Conservation (phyloP, 306 rosid species). For the Cajanus cajan region DNA sequence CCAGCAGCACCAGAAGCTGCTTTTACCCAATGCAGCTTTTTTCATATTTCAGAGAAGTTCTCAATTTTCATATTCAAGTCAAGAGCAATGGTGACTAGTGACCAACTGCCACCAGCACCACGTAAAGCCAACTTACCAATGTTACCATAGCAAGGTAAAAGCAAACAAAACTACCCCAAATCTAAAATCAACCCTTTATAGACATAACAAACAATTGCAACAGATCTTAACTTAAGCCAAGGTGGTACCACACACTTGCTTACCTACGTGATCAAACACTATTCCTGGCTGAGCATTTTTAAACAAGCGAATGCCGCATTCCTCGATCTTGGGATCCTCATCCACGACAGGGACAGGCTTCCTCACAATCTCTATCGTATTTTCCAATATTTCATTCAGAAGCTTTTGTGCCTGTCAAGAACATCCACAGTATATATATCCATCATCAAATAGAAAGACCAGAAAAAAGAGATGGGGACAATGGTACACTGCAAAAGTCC, state of each 20-base stretch:
- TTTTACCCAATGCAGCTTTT: constrained; percentile 28
- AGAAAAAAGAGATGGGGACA: background rate
- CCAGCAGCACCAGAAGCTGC: constrained; percentile 24
- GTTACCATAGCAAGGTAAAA: constrained; percentile 22
- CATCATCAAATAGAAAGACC: constrained; percentile 14
- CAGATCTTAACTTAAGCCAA: background rate
- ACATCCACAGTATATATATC: constrained; percentile 19
- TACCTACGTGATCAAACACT: constrained; percentile 68
- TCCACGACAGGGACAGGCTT: constrained; percentile 35
- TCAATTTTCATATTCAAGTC: background rate
- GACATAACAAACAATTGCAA: constrained; percentile 9
- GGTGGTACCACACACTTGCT: constrained; percentile 19
- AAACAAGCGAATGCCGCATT: constrained; percentile 71
- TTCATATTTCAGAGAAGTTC: constrained; percentile 17
- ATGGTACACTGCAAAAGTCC: background rate
- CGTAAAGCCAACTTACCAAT: constrained; percentile 10
- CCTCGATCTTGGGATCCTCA: constrained; percentile 47
- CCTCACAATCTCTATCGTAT: constrained; percentile 60
- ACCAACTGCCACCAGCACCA: constrained; percentile 24
- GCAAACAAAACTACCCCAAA: constrained; percentile 17
- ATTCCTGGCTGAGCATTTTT: constrained; percentile 74
- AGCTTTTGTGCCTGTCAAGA: constrained; percentile 73
- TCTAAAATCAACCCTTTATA: constrained; percentile 24
- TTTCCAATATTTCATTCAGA: constrained; percentile 69
- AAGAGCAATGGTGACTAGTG: constrained; percentile 25